Base-by-base conservation (phyloP, 163 green algal species). In the Prototheca wickerhamii region DNA sequence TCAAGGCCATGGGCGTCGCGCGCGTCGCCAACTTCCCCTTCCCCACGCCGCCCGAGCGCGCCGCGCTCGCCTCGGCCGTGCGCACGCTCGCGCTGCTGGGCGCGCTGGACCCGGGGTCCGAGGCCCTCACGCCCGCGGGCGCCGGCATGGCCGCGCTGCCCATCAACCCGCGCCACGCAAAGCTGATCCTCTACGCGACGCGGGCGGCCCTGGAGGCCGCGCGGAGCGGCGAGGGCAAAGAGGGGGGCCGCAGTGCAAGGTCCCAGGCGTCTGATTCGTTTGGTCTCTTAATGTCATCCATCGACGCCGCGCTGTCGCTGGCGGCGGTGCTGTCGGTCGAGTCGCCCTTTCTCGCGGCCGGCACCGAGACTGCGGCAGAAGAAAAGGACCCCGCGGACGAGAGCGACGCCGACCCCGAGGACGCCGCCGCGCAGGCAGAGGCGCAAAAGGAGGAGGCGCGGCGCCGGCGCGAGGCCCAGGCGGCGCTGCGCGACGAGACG, bases 1-100 rank as follows among this genome's bases (percentile, higher is more conserved):
- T 98, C 77, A 95, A 94, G 72, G 74, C 82, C 30, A 88, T 98
- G 82, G 90, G 86, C 29, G 86, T 98, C 17, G 86, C 96, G 54
- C 91, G 87, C 76, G 86, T 95, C 32, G 2, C 53, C 12, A 76
- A 77, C 57, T 98, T 98, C 75, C 91, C 91, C 3, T 97, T 96
- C 75, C 91, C 91, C 5, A 91, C 88, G 5, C 76, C 86, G 6
- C 91, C 91, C 12, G 80, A 92, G 25, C 7, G 64, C 2, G 66
- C 55, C 0, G 75, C 80, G 3, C 75, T 96, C 34, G 17, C 5
- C 0, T 68, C 74, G 17, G 89, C 88, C 0, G 76, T 89, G 64
- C 32, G 44, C 18, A 86, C 74, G 67, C 79, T 96, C 30, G 64
- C 78, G 34, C 79, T 79, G 1, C 76, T 96, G 21, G 72, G 53